Evolutionary conservation across 192 early-diverging fungal species (phyloP).

Genomic region (Gryganskiella cystojenkinii): DNA sequence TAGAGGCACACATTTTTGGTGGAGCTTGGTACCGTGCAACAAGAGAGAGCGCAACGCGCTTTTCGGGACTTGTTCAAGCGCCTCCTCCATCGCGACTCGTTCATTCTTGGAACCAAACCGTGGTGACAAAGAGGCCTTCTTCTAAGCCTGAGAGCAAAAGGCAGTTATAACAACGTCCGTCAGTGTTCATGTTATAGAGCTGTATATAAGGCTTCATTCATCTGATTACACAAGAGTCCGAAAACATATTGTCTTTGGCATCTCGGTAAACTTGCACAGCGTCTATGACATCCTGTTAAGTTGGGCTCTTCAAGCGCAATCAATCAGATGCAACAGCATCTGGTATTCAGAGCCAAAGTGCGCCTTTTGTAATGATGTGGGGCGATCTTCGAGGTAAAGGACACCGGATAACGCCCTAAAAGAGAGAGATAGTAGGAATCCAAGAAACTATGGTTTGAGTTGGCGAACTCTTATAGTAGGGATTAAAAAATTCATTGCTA

Average conservation of each 20-base stretch:
- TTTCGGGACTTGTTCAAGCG: background rate
- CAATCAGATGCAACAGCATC: background rate
- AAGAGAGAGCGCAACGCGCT: background rate
- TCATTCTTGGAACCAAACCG: background rate
- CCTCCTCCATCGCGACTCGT: background rate
- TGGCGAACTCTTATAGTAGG: background rate
- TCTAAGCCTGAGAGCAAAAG: background rate
- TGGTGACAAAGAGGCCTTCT: background rate
- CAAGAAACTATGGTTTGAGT: background rate
- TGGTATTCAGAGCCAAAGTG: background rate
- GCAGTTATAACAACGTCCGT: background rate
- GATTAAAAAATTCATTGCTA: background rate
- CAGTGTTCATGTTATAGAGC: background rate
- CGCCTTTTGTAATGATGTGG: background rate
- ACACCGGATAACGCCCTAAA: background rate
- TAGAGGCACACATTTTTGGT: no score
- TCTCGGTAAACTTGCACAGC: background rate
- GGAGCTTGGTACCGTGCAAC: background rate
- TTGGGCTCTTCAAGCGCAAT: background rate
- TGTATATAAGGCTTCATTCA: background rate
- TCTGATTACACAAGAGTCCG: background rate
- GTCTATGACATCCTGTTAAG: background rate
- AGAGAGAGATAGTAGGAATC: background rate
- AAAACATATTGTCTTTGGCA: background rate
- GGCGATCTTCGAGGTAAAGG: background rate